Evolutionary conservation across 2,329 filamentous ascomycete species (phyloP), one percentile per base, ranked within the genome.

Genomic region (Parasarocladium wereldwijsianum): DNA sequence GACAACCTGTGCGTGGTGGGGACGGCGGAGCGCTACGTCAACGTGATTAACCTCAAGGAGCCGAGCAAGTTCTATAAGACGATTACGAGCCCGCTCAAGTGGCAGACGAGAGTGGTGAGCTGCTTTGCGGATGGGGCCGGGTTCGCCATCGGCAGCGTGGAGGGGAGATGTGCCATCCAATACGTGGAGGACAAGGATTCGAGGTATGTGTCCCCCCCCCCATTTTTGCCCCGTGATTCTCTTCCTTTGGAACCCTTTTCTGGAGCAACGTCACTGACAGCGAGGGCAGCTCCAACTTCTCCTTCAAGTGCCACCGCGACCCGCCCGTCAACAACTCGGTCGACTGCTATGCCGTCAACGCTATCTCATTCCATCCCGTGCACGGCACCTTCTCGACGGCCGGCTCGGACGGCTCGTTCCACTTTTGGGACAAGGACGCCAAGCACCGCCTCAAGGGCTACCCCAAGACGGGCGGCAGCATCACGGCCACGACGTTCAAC

Each of bases 341-440:
- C 43, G 90, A 87, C 47, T 90, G 96, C 43, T 90, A 86, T 62
- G 77, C 85, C 2, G 85, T 98, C 49, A 98, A 98, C 59, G 79
- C 85, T 42, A 98, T 98, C 54, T 92, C 83, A 15, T 96, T 96
- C 73, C 90, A 98, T 58, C 90, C 90, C 2, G 67, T 81, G 9
- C 86, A 94, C 55, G 90, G 90, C 46, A 98, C 90, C n/a, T 98
- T 98, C 62, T 92, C 81, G 58, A 98, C 90, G 3, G 85, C 90
- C 27, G 90, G 90, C 32, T 81, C 77, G 19, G 90, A 98, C 54
- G 90, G 90, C 32, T 94, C 90, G 1, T 98, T 96, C 64, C 82
- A 90, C 60, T 90, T 87, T 66, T 90, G 82, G 82, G 90, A 98
- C 46, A 86, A 86, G 60, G 80, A 87, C 45, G 82, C 82, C 35